Evolutionary conservation across 2,329 filamentous ascomycete genomes (phyloP).

Genomic region (Talaromyces islandicus): DNA sequence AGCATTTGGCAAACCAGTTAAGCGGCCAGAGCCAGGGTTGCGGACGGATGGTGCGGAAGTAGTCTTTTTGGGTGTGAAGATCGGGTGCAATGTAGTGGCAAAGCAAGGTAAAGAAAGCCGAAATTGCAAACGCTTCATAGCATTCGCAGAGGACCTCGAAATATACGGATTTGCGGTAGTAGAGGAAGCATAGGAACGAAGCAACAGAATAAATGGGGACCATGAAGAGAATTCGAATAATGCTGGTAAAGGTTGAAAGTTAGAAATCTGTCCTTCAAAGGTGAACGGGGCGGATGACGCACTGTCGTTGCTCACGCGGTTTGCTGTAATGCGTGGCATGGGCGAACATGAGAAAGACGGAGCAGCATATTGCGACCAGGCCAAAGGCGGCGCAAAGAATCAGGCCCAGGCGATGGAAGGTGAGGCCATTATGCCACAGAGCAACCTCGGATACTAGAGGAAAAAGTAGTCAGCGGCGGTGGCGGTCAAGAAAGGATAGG

Average conservation of each 20-base stretch:
- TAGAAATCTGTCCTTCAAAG: neutral
- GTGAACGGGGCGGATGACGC: too few species aligned
- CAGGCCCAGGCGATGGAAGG: slow-evolving; percentile 53
- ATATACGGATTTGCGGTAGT: slow-evolving; percentile 73
- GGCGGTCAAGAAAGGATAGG: neutral
- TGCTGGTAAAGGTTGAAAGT: slow-evolving; percentile 41
- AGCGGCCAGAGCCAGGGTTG: slow-evolving; percentile 72
- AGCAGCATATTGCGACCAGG: slow-evolving; percentile 45
- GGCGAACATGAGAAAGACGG: slow-evolving; percentile 49
- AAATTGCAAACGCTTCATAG: slow-evolving; percentile 84
- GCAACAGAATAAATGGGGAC: slow-evolving; percentile 73
- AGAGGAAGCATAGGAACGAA: slow-evolving; percentile 66
- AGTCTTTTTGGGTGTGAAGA: slow-evolving; percentile 74
- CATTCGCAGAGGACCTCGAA: slow-evolving; percentile 76
- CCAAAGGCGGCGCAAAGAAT: slow-evolving; percentile 50
- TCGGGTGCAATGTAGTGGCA: slow-evolving; percentile 75
- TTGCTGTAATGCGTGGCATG: slow-evolving; percentile 57
- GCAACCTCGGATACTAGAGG: slow-evolving; percentile 40
- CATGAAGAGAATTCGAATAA: slow-evolving; percentile 86
- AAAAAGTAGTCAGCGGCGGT: neutral
- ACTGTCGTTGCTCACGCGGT: slow-evolving; percentile 57
- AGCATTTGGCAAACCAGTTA: slow-evolving; percentile 63
- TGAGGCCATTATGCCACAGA: slow-evolving; percentile 48
- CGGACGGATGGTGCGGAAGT: slow-evolving; percentile 64
- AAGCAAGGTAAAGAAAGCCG: slow-evolving; percentile 76